Conservation (phyloP, 2,329 filamentous ascomycete genomes). For the Colletotrichum gigasporum region DNA sequence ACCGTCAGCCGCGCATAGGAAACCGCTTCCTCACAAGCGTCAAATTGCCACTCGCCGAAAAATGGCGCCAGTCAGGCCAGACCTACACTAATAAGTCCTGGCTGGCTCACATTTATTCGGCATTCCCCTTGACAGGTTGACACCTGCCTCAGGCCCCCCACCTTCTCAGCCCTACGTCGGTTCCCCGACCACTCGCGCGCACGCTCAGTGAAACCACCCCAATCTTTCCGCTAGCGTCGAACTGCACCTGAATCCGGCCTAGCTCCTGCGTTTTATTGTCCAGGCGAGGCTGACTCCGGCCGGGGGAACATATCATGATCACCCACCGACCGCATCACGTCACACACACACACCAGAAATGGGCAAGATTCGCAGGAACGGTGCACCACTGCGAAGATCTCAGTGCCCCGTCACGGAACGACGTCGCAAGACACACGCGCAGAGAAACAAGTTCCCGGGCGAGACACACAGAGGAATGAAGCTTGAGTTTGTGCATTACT, state of each 20-base stretch:
- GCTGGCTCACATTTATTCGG: neutral
- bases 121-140: neutral
- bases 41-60: too few species aligned
- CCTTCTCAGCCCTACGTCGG: constrained; percentile 21
- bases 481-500: constrained; percentile 15
- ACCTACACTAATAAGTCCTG: too few species aligned
- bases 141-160: neutral
- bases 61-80: too few species aligned
- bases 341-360: neutral
- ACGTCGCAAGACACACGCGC: too few species aligned
- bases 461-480: neutral
- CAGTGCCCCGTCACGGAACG: too few species aligned
- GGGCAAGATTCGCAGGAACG: neutral
- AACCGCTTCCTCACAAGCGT: neutral
- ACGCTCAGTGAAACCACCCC: too few species aligned
- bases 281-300: constrained; percentile 30
- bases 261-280: constrained; percentile 21
- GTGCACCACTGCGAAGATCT: neutral
- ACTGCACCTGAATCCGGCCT: constrained; percentile 23
- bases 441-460: neutral
- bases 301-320: neutral
- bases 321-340: neutral
- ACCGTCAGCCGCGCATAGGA: neutral
- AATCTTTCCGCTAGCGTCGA: constrained; percentile 19
- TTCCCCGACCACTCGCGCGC: constrained; percentile 13